Conservation (phyloP, 768 basidiomycete species). For the Hericium erinaceus region DNA sequence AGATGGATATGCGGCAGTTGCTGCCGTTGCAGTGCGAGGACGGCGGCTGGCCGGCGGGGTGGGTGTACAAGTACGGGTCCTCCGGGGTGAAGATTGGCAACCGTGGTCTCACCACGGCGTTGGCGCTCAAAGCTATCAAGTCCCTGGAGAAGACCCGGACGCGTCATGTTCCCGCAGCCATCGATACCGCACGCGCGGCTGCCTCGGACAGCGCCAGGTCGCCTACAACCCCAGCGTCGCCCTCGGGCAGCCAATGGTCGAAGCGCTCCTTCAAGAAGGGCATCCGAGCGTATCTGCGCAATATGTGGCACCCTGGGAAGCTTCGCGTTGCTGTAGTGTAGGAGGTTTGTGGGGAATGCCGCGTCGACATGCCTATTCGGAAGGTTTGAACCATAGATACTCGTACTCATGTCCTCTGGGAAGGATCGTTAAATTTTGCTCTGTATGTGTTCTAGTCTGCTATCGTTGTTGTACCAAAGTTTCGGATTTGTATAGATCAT, state of each 20-base stretch:
- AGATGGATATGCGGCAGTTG: conserved; percentile 36
- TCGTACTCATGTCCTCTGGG: not conserved
- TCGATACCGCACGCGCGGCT: not conserved
- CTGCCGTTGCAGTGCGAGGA: conserved; percentile 42
- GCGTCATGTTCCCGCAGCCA: not conserved
- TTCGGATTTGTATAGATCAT: not conserved
- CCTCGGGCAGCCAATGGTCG: not conserved
- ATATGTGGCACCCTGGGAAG: not conserved
- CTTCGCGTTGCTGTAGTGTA: not conserved
- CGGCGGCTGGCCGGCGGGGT: conserved; percentile 46
- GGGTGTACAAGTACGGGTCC: conserved; percentile 47
- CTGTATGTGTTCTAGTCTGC: not conserved
- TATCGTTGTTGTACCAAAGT: not conserved
- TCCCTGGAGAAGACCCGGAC: conserved; percentile 12
- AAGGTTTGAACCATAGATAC: too few relatives aligned
- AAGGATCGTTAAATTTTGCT: not conserved
- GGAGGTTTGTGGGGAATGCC: not conserved
- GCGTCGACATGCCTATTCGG: too few relatives aligned
- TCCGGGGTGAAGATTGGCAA: conserved; percentile 42
- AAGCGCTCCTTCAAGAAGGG: not conserved
- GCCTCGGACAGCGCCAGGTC: not conserved
- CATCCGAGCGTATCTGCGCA: conserved; percentile 3
- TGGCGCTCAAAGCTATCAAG: conserved; percentile 43
- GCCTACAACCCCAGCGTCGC: not conserved
- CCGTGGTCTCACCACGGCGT: conserved; percentile 43